Evolutionary conservation across 164 flowering plant genomes (phyloP).

Genomic region (Aristolochia contorta): DNA sequence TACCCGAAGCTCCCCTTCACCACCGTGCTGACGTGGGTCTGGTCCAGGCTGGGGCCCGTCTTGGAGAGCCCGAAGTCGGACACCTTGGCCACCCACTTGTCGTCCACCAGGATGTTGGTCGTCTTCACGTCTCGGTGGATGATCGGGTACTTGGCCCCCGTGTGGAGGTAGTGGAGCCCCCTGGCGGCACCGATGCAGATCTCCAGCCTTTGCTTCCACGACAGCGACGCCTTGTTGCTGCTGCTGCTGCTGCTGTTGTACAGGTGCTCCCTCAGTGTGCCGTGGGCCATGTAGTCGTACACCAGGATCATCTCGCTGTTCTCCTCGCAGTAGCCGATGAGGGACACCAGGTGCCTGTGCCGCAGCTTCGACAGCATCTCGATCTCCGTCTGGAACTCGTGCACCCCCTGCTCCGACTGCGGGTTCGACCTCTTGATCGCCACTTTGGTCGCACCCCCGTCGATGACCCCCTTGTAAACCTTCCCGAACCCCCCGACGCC

Average conservation of each 20-base stretch:
- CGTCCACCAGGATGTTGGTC: conserved; percentile 15
- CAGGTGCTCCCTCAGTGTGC: conserved; percentile 20
- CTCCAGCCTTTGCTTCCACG: conserved; percentile 18
- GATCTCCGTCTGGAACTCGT: conserved; percentile 51
- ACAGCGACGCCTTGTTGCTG: conserved; percentile 6
- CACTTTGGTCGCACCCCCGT: conserved; percentile 33
- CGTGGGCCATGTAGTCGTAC: conserved; percentile 23
- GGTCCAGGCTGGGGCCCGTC: conserved; percentile 12
- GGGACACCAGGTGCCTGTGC: conserved; percentile 14
- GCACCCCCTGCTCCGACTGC: conserved; percentile 50
- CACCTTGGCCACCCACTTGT: conserved; percentile 15
- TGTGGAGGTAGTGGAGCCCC: conserved; percentile 18
- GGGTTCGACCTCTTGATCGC: conserved; percentile 70
- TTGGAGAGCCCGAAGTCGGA: conserved; percentile 17
- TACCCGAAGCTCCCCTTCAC: conserved; percentile 20
- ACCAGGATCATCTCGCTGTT: conserved; percentile 22
- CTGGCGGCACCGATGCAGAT: conserved; percentile 17
- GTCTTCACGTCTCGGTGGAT: conserved; percentile 18
- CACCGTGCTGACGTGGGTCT: conserved; percentile 17
- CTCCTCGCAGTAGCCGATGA: conserved; percentile 17
- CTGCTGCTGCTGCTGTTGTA: conserved; percentile 8
- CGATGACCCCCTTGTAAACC: conserved; percentile 47
- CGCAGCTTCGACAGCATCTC: conserved; percentile 19
- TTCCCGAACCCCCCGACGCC: conserved; percentile 75
- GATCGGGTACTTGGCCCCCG: conserved; percentile 17